Base-by-base conservation (phyloP, 495 filamentous ascomycete species). In the Neohortaea acidophila region DNA sequence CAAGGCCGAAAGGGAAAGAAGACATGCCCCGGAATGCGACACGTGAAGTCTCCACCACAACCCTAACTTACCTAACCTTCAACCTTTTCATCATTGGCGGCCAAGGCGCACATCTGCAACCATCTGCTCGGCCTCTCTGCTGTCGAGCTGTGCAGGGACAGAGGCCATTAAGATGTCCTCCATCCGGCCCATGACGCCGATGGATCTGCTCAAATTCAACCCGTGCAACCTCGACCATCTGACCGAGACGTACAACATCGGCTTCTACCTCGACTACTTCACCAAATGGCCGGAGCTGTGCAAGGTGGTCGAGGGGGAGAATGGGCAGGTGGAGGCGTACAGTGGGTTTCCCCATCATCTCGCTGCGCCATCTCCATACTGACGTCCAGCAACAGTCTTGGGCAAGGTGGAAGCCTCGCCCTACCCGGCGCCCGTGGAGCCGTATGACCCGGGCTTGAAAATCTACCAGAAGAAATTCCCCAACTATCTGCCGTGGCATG, bases 231-330 rank as follows among this genome's bases (percentile, higher is more conserved):
- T 96, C 27, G 89, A 96, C 58, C 81, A 81, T 9, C 65, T 94
- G 38, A 94, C 89, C 14, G 89, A 97, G 60, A 97, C 89, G 46
- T 97, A 94, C 61, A 81, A 87, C 57, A 69, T 93, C 41, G 72
- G 75, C 42, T 97, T 94, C 67, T 97, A 97, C 63, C 69, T 94
- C 25, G 81, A 87, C 39, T 96, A 97, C 59, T 70, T 93, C 9
- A 83, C 81, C 36, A 82, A 80, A 61, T 97, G 89, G 89, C 89
- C 89, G 0, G 77, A 84, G 2, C 73, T 96, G 18, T 94, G 93
- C 61, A 81, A 75, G 48, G 77, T 83, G 13, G 79, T 91, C 31
- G 81, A 93, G 55, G 80, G 83, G 28, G 62, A 72, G 27, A 48
- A 25, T 14, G 85, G 84, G 4, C 79, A 83, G 41, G 81, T 94